Percentiles rank a stretch among this genome's conserved stretches.
Evolutionary conservation across 768 basidiomycete species (phyloP).

Genomic region (Hirschioporus abietinus): DNA sequence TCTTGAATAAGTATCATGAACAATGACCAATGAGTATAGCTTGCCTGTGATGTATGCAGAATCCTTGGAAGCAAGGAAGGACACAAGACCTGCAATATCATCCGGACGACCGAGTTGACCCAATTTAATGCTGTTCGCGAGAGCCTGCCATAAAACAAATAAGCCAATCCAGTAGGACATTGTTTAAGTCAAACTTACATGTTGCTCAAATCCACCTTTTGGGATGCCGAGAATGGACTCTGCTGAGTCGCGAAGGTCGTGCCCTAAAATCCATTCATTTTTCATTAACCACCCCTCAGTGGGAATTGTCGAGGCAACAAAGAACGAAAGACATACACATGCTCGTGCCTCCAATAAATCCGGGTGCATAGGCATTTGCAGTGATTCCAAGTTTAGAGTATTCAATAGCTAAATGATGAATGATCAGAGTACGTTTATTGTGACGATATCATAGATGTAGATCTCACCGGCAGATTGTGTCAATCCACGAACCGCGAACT

Average conservation of each 20-base stretch:
- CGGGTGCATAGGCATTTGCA: constrained; percentile 28
- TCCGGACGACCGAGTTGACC: constrained; percentile 17
- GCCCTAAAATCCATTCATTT: too few species aligned
- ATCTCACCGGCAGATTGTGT: constrained; percentile 22
- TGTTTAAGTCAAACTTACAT: not conserved
- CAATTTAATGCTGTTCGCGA: not conserved
- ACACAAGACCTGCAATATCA: constrained; percentile 26
- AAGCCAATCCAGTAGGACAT: not conserved
- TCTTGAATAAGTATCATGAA: not conserved
- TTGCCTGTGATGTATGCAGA: constrained; percentile 26
- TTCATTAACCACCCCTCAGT: too few species aligned
- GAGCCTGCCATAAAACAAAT: not conserved
- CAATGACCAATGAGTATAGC: not conserved
- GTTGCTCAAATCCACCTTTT: not conserved
- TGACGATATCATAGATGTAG: too few species aligned
- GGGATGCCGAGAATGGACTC: not conserved
- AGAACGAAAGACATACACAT: too few species aligned
- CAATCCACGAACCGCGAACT: constrained; percentile 29
- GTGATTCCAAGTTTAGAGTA: constrained; percentile 28
- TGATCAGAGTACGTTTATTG: too few species aligned
- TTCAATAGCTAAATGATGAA: constrained; percentile 28
- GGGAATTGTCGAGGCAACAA: too few species aligned
- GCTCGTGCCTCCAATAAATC: constrained; percentile 12
- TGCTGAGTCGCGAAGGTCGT: not conserved
- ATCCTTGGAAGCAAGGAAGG: constrained; percentile 28